Evolutionary conservation across 83 land plant species (phyloP).

Genomic region (Isoetes engelmannii): DNA sequence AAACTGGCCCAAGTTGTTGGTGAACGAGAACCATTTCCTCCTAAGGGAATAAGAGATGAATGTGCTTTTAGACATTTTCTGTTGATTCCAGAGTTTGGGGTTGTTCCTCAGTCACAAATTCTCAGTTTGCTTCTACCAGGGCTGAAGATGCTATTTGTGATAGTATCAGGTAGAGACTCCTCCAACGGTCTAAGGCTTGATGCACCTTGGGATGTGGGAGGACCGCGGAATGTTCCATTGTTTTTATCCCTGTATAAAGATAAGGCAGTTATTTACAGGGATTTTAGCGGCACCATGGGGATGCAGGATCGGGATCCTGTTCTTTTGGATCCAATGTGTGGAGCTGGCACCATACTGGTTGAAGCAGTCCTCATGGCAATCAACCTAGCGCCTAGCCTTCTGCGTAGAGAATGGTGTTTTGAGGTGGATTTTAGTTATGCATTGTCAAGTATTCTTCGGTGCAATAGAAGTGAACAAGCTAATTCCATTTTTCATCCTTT

Average conservation of each 20-base stretch:
- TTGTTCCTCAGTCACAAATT: constrained; percentile 24
- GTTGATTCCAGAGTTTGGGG: constrained; percentile 33
- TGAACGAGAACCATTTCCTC: background rate
- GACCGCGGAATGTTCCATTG: constrained; percentile 33
- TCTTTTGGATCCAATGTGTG: constrained; percentile 50
- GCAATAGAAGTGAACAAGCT: background rate
- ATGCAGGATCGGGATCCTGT: background rate
- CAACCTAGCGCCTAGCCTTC: constrained; percentile 41
- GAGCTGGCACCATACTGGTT: constrained; percentile 43
- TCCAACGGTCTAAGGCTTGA: constrained; percentile 31
- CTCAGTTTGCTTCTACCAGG: constrained; percentile 34
- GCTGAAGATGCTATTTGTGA: constrained; percentile 48
- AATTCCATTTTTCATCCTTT: too few relatives aligned
- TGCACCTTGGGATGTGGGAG: constrained; percentile 28
- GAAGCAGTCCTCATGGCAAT: constrained; percentile 49
- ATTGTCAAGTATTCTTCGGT: background rate
- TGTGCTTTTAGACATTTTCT: constrained; percentile 31
- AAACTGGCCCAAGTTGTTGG: constrained; percentile 33
- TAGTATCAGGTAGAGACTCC: constrained; percentile 25
- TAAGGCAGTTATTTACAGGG: constrained; percentile 35
- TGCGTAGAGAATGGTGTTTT: constrained; percentile 42
- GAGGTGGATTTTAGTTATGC: constrained; percentile 18
- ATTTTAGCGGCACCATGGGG: constrained; percentile 35
- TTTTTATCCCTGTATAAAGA: constrained; percentile 40
- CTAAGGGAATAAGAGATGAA: background rate